phyloP scores from a whole-genome alignment of 164 flowering plant genomes.

The Vitis labrusca region DNA sequence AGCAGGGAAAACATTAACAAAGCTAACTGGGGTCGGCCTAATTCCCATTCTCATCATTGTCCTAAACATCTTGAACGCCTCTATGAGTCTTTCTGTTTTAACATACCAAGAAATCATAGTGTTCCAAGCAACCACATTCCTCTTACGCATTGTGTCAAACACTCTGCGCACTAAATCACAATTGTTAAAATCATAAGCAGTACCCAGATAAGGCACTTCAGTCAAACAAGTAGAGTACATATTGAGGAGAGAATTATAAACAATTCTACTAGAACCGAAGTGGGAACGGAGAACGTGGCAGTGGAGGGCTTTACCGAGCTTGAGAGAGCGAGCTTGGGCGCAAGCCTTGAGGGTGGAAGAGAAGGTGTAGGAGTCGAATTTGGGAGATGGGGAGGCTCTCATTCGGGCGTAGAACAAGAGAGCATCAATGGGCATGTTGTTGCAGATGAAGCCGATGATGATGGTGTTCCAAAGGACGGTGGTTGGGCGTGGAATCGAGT shows the following conservation, averaged over 20 bases:
- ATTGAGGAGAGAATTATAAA: constrained; percentile 74
- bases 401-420: constrained; percentile 58
- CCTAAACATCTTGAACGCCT: constrained; percentile 56
- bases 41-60: constrained; percentile 61
- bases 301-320: constrained; percentile 73
- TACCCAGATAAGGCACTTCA: neutral
- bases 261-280: constrained; percentile 53
- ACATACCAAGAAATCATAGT: constrained; percentile 76
- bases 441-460: constrained; percentile 84
- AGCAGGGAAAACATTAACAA: constrained; percentile 82
- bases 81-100: constrained; percentile 40
- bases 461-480: constrained; percentile 89
- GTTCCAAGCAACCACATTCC: constrained; percentile 82
- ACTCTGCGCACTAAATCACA: constrained; percentile 54
- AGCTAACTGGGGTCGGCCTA: constrained; percentile 65
- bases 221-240: constrained; percentile 67
- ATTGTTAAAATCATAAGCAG: neutral
- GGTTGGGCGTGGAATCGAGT: constrained; percentile 65
- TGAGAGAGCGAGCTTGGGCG: constrained; percentile 47
- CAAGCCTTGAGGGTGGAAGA: constrained; percentile 89
- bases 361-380: constrained; percentile 72
- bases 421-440: constrained; percentile 72
- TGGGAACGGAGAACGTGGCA: constrained; percentile 61
- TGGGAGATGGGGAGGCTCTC: constrained; percentile 23
- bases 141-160: constrained; percentile 61